These are phyloP conservation scores for Fraxinus sp. DNA, from an alignment of 305 asterid genomes.

Conservation along the genomic window DNA sequence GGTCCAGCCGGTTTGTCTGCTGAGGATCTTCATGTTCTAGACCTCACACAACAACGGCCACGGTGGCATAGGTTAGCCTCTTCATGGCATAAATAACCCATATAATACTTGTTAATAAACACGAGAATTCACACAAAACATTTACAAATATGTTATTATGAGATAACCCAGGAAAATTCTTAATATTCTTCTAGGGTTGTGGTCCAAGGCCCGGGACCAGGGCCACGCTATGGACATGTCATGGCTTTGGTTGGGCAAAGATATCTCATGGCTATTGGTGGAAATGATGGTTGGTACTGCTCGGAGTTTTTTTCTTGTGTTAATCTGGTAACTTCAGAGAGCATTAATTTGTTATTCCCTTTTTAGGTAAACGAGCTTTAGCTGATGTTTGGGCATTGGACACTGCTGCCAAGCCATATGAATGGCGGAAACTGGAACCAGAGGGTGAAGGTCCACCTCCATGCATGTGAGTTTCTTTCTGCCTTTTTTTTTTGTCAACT, in stretches of 20 bases:
- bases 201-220: slow-evolving; percentile 99
- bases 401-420: slow-evolving; percentile 99
- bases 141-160: slow-evolving; percentile 8
- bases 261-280: slow-evolving; percentile 99
- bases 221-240: slow-evolving; percentile 99
- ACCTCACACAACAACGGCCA: slow-evolving; percentile 93
- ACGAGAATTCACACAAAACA: neutral
- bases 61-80: slow-evolving; percentile 89
- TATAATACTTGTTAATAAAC: slow-evolving; percentile 10
- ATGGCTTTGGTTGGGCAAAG: slow-evolving; percentile 99
- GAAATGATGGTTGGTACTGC: slow-evolving; percentile 85
- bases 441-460: slow-evolving; percentile 99
- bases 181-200: slow-evolving; percentile 66
- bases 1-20: slow-evolving; percentile 99
- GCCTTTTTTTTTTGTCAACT: neutral
- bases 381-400: slow-evolving; percentile 99
- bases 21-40: slow-evolving; percentile 98
- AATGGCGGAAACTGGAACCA: slow-evolving; percentile 99
- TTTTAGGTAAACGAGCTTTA: slow-evolving; percentile 88
- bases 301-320: slow-evolving; percentile 15
- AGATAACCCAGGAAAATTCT: slow-evolving; percentile 12
- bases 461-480: slow-evolving; percentile 69
- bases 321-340: slow-evolving; percentile 12
- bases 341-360: slow-evolving; percentile 26
- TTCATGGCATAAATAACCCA: slow-evolving; percentile 8